Evolutionary conservation across 2,329 filamentous ascomycete species (phyloP), one percentile per base, ranked within the genome.

Genomic region (Curvularia lunata): DNA sequence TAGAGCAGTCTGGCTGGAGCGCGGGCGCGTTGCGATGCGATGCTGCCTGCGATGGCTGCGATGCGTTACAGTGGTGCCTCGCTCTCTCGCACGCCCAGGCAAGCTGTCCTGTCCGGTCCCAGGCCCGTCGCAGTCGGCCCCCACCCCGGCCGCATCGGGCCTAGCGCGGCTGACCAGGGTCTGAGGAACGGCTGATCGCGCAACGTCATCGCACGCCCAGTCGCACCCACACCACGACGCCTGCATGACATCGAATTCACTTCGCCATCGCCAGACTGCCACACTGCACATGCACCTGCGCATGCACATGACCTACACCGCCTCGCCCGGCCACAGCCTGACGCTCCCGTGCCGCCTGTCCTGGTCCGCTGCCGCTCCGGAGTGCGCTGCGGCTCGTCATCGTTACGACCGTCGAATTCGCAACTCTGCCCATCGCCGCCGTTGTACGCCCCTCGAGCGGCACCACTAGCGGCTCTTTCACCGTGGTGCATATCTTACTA

Each of bases 301-400:
- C 48, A 19, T 32, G 32, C 61, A 58, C 58, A 62, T 65, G 63
- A 64, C 63, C 61, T 62, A 58, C 63, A 65, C 63, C 61, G 63
- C 63, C 49, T 52, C 52, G 30, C 48, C n/a, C 41, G 19, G 13
- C 58, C 53, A 52, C 55, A 34, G 42, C 41, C 28, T 43, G 43
- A 45, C 38, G 18, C 10, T 25, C 53, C 51, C 42, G 25, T 58
- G 30, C 21, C 48, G 41, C 23, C 30, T 53, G 37, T 25, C n/a
- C 34, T 47, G 28, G 23, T 25, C 19, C 18, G 21, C 37, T 27
- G 41, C 41, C 41, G 21, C 25, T 12, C 49, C 32, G n/a, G 32
- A 18, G 21, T 38, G 16, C 25, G 21, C 25, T 41, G 40, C 45
- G 32, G 19, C 50, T 41, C 32, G 47, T 28, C 30, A 34, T 48